Evolutionary conservation across 768 basidiomycete species (phyloP).

Genomic region (Lactarius hengduanensis): DNA sequence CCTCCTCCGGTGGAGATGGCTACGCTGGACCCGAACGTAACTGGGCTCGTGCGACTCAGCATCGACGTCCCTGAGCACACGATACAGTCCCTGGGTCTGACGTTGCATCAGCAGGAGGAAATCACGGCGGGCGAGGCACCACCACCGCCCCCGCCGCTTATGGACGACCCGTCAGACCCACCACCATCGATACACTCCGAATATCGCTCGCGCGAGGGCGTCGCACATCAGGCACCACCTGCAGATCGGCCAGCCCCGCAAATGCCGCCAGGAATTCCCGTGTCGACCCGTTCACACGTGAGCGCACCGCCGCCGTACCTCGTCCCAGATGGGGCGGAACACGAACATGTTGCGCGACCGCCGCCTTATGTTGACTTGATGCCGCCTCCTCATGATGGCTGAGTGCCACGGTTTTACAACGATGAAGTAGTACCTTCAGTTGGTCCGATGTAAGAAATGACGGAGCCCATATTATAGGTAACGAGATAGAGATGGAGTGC

Average conservation of each 20-base stretch:
- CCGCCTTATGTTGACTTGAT: constrained; percentile 41
- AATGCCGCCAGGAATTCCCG: constrained; percentile 28
- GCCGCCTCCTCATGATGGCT: constrained; percentile 25
- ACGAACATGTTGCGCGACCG: constrained; percentile 37
- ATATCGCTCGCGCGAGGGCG: constrained; percentile 46
- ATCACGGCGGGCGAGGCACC: constrained; percentile 41
- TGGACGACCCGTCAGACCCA: constrained; percentile 87
- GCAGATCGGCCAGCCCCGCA: constrained; percentile 27
- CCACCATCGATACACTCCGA: constrained; percentile 87
- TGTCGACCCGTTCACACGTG: constrained; percentile 23
- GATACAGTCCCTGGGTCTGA: constrained; percentile 57
- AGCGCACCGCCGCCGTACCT: constrained; percentile 82
- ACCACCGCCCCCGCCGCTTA: constrained; percentile 76
- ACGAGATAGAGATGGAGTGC: constrained; percentile 22
- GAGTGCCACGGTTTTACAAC: constrained; percentile 1
- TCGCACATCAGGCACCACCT: constrained; percentile 29
- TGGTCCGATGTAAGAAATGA: constrained; percentile 26
- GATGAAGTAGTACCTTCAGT: constrained; percentile 30
- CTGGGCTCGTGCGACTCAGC: constrained; percentile 56
- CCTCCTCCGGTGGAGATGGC: constrained; percentile 79
- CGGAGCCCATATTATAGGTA: constrained; percentile 32
- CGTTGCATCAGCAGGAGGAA: constrained; percentile 48
- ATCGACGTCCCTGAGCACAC: constrained; percentile 52
- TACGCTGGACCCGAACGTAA: constrained; percentile 66
- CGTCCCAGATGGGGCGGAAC: constrained; percentile 44